These are phyloP conservation scores for Clavispora asparagi DNA, from an alignment of 805 yeast genomes.

Conservation along the genomic window DNA sequence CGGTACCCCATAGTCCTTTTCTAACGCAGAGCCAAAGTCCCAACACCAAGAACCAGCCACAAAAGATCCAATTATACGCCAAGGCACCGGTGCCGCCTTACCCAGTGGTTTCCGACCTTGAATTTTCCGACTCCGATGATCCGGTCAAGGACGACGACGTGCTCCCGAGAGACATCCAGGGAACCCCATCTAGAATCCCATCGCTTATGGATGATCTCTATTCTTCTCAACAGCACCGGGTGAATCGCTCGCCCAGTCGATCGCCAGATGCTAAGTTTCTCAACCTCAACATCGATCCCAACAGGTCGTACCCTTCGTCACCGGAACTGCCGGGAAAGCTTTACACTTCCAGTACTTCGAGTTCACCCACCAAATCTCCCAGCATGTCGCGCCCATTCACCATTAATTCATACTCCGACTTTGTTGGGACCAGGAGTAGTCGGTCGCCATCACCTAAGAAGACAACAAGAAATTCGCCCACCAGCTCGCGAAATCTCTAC, in stretches of 20 bases:
- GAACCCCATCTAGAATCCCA: slow-evolving; percentile 12
- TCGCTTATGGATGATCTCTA: slow-evolving; percentile 3
- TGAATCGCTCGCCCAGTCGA: background rate
- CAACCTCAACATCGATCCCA: slow-evolving; percentile 3
- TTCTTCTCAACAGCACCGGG: background rate
- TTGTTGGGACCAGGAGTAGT: slow-evolving; percentile 13
- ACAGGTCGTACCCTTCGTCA: slow-evolving; percentile 7
- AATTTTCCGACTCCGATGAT: slow-evolving; percentile 4
- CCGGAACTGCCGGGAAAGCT: slow-evolving; percentile 11
- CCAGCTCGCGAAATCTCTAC: background rate
- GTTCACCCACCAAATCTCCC: slow-evolving; percentile 14
- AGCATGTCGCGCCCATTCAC: background rate
- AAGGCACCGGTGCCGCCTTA: background rate
- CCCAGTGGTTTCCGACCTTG: slow-evolving; percentile 2
- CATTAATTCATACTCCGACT: slow-evolving; percentile 8
- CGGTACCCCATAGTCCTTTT: background rate
- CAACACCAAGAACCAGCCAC: background rate
- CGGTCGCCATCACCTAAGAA: slow-evolving; percentile 29
- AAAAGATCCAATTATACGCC: background rate
- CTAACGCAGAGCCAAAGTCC: background rate
- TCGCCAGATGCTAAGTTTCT: slow-evolving; percentile 2
- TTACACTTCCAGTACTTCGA: slow-evolving; percentile 6
- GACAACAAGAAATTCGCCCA: slow-evolving; percentile 6
- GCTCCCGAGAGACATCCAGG: background rate
- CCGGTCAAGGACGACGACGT: background rate